Conservation (phyloP, 139 green algal genomes). For the Tetradesmus obliquus region DNA sequence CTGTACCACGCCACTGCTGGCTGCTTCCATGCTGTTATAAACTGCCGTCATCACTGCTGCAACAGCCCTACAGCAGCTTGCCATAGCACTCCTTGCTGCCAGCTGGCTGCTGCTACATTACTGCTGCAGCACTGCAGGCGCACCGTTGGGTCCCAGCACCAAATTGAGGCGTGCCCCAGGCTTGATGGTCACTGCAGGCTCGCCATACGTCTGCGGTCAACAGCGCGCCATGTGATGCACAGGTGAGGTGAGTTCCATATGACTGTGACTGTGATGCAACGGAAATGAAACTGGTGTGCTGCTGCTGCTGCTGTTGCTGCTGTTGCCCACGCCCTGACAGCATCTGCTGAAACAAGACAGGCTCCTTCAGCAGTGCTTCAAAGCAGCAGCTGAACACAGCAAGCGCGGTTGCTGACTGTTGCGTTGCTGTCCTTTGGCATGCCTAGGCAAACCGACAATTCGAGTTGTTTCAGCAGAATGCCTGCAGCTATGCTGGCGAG, state of each 20-base stretch:
- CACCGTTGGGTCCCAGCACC: constrained; percentile 95
- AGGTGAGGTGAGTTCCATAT: neutral
- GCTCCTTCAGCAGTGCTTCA: no score
- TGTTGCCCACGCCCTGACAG: neutral
- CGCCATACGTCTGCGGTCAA: constrained; percentile 80
- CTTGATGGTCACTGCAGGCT: constrained; percentile 65
- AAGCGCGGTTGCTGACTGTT: no score
- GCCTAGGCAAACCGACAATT: no score
- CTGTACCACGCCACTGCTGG: no score
- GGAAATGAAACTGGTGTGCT: neutral
- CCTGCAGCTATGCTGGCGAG: no score
- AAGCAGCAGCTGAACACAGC: no score
- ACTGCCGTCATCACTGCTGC: no score
- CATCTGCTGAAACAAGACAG: no score
- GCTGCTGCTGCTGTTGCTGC: constrained; percentile 5
- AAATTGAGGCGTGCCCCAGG: constrained; percentile 91
- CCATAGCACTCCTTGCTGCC: neutral
- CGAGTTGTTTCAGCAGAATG: no score
- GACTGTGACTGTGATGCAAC: neutral
- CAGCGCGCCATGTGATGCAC: neutral
- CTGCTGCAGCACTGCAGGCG: neutral
- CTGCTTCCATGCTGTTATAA: no score
- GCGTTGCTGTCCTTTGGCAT: no score
- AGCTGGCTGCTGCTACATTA: neutral
- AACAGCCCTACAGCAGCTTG: neutral